Evolutionary conservation across 768 basidiomycete genomes (phyloP).

Genomic region (Bullera alba): DNA sequence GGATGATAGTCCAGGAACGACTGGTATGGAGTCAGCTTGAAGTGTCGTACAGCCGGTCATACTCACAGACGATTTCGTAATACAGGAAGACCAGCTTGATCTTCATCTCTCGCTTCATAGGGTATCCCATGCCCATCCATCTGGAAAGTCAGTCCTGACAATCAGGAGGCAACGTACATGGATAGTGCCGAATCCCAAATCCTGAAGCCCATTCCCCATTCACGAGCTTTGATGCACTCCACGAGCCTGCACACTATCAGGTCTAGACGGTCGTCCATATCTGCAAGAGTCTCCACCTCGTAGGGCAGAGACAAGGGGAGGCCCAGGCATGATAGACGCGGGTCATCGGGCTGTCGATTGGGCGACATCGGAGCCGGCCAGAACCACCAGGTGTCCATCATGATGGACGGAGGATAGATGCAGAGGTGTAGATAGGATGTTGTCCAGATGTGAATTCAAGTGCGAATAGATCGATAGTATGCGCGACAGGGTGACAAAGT

Average conservation of each 20-base stretch:
- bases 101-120: constrained; percentile 71
- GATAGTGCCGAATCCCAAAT: constrained; percentile 55
- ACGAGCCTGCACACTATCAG: constrained; percentile 60
- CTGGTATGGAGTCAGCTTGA: constrained; percentile 8
- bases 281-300: constrained; percentile 64
- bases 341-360: constrained; percentile 27
- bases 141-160: constrained; percentile 49
- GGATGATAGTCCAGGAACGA: constrained; percentile 25
- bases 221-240: constrained; percentile 70
- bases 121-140: constrained; percentile 78
- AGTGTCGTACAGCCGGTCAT: background rate
- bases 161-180: constrained; percentile 11
- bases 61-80: constrained; percentile 55
- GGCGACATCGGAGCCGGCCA: constrained; percentile 11
- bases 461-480: background rate
- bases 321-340: constrained; percentile 35
- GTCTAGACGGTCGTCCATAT: constrained; percentile 69
- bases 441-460: background rate
- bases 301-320: constrained; percentile 56
- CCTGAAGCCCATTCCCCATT: constrained; percentile 70
- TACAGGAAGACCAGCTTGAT: constrained; percentile 69
- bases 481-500: background rate
- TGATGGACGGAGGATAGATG: background rate
- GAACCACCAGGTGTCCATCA: constrained; percentile 9
- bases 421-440: background rate